Base-by-base conservation (phyloP, 2,329 filamentous ascomycete genomes). In the Aspergillus sp. region DNA sequence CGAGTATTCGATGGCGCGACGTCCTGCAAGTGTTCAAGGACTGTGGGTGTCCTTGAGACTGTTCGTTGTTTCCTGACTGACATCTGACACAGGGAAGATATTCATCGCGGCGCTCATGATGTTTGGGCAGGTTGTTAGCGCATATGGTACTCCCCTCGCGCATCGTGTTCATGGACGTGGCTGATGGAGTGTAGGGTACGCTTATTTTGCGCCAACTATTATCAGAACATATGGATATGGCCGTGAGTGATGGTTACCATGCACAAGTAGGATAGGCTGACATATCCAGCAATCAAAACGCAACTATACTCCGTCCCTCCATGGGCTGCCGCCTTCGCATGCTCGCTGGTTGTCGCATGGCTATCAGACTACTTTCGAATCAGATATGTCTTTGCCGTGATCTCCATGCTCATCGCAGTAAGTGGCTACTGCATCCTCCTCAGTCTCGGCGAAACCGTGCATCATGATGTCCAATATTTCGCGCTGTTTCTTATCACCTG, bases 401-500 rank as follows among this genome's bases (percentile, higher is more conserved):
- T 86, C 31, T 84, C 88, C 2, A 88, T 93, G 58, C 80, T 78
- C 58, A 72, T 96, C 12, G 80, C 85, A 45, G 87, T 96, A 46
- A 69, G 83, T 1, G 93, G 91, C 1, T 93, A 96, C 64, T 84
- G 77, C 3, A 90, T 93, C 59, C 81, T 96, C 6, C 77, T 96
- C 44, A 77, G 78, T 6, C 84, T 93, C 7, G 88, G 93, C 71
- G 75, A 89, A 70, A 60, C 55, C 2, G 59, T 55, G n/a, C 84
- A 91, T 70, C 79, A 77, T 0, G 62, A 81, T 11, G 75, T 90
- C 5, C 84, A 95, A 71, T 97, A 96, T 67, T 89, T 80, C 0
- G 90, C 88, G 0, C 82, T 97, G 0, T 96, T 95, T 77, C 79
- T 97, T 17, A 84, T 95, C 43, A 88, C 90, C 2, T 87, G 86